phyloP scores from a whole-genome alignment of 208 protist genomes.

The Trypanosoma lewisi region DNA sequence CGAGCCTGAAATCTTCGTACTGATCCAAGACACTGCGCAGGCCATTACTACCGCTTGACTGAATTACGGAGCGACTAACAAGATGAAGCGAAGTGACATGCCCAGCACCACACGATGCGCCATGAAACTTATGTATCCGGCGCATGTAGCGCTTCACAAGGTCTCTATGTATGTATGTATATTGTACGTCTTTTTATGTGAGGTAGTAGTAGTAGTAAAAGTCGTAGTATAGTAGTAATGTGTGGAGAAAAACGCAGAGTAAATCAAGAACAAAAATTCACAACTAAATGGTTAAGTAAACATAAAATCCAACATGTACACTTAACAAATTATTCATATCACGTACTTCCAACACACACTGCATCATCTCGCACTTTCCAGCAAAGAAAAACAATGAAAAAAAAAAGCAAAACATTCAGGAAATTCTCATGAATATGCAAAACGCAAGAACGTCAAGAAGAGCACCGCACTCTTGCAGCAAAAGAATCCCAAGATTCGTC shows the following conservation, averaged over 20 bases:
- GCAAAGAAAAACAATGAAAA: constrained; percentile 13
- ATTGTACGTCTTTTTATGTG: no score
- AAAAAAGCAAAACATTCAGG: no score
- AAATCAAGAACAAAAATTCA: not conserved
- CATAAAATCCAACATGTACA: constrained; percentile 3
- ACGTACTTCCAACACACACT: no score
- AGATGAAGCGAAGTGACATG: not conserved
- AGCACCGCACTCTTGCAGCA: constrained; percentile 1
- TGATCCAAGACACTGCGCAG: constrained; percentile 62
- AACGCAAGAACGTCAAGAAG: constrained; percentile 1
- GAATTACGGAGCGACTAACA: constrained; percentile 37
- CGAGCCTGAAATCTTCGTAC: constrained; percentile 47
- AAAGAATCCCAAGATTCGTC: constrained; percentile 29
- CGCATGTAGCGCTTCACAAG: constrained; percentile 2
- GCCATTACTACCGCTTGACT: constrained; percentile 42
- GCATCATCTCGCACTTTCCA: not conserved
- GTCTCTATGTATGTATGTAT: not conserved
- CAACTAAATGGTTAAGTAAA: not conserved
- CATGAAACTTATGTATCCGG: not conserved
- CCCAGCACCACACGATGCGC: not conserved
- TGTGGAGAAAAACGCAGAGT: not conserved
- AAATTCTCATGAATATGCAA: no score
- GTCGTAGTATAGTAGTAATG: not conserved
- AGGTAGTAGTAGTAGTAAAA: no score
- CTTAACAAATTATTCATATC: no score